Evolutionary conservation across 2,329 filamentous ascomycete genomes (phyloP).

Genomic region (Diatrype stigma): DNA sequence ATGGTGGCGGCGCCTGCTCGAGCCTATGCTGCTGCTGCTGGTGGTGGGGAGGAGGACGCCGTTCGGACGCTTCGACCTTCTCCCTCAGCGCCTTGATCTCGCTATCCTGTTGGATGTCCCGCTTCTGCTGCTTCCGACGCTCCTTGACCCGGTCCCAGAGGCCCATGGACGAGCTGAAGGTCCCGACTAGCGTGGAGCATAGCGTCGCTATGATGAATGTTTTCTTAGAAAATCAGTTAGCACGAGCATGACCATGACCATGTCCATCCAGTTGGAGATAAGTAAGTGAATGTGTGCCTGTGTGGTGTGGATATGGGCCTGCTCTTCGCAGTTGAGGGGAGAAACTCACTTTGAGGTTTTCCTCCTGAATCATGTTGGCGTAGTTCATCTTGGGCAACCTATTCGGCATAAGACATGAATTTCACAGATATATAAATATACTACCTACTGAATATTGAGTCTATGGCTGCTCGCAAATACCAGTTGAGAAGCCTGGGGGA

Average conservation of each 20-base stretch:
- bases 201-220: constrained; percentile 36
- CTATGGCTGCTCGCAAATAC: too few relatives aligned
- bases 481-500: too few relatives aligned
- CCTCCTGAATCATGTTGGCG: constrained; percentile 32
- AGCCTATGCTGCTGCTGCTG: not conserved
- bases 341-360: constrained; percentile 28
- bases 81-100: constrained; percentile 22
- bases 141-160: constrained; percentile 33
- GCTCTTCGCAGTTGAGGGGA: not conserved
- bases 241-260: too few relatives aligned
- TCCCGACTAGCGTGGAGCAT: constrained; percentile 34
- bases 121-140: constrained; percentile 26
- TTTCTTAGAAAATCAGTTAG: constrained; percentile 19
- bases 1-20: not conserved
- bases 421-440: not conserved
- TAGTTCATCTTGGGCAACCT: not conserved
- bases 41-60: not conserved
- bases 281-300: not conserved
- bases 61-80: constrained; percentile 9
- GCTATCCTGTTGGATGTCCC: constrained; percentile 28
- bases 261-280: too few relatives aligned
- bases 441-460: too few relatives aligned
- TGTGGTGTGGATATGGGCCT: not conserved
- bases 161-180: constrained; percentile 32
- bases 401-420: not conserved